Evolutionary conservation across 331 rosid genomes (phyloP).

Genomic region (Arachis monticola): DNA sequence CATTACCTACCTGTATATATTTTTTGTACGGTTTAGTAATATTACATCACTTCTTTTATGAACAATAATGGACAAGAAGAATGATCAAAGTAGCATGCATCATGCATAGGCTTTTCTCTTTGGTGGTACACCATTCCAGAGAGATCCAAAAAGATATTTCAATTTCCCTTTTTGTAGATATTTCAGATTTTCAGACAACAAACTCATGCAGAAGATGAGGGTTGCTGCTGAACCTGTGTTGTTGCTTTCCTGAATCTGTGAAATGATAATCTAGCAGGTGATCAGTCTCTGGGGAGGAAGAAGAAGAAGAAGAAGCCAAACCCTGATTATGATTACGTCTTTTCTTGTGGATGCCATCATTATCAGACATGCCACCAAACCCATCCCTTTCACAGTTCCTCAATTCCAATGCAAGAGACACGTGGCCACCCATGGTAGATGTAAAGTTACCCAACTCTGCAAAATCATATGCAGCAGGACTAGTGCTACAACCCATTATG

Average conservation of each 20-base stretch:
- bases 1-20: constrained; percentile 51
- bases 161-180: background rate
- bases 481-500: constrained; percentile 36
- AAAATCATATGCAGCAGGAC: constrained; percentile 48
- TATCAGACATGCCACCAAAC: constrained; percentile 46
- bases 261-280: constrained; percentile 63
- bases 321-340: constrained; percentile 47
- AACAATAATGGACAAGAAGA: constrained; percentile 46
- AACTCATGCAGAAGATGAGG: constrained; percentile 73
- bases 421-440: constrained; percentile 47
- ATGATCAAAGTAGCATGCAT: constrained; percentile 29
- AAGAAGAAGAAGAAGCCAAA: constrained; percentile 33
- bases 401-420: constrained; percentile 79
- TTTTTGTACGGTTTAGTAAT: constrained; percentile 45
- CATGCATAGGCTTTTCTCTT: constrained; percentile 33
- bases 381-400: constrained; percentile 71
- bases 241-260: constrained; percentile 67
- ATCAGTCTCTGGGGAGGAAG: constrained; percentile 44
- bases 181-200: constrained; percentile 58
- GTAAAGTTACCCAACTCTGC: constrained; percentile 60
- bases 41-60: constrained; percentile 54
- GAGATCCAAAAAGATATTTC: constrained; percentile 7
- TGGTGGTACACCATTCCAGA: constrained; percentile 34
- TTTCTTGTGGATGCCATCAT: constrained; percentile 42
- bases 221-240: constrained; percentile 63